Evolutionary conservation across 257 asterid species (phyloP).

Genomic region (Marsdenia floribunda): DNA sequence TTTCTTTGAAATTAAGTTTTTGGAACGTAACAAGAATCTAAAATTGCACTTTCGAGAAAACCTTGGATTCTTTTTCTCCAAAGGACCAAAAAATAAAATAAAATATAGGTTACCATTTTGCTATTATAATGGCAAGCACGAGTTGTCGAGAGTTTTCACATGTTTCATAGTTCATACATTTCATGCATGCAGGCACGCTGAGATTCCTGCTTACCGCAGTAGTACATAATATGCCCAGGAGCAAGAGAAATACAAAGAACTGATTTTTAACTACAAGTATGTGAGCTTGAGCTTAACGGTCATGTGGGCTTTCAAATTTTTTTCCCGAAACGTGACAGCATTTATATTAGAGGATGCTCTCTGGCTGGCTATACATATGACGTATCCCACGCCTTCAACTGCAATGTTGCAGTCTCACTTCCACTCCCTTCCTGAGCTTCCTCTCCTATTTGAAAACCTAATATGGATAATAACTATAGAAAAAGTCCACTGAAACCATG

Average conservation of each 20-base stretch:
- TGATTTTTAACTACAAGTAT: not conserved
- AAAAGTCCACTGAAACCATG: conserved; percentile 86
- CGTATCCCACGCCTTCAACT: conserved; percentile 41
- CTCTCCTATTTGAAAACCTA: not conserved
- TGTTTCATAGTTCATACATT: conserved; percentile 15
- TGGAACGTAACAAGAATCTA: conserved; percentile 8
- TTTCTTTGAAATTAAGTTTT: not conserved
- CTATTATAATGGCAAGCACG: conserved; percentile 20
- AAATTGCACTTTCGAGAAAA: not conserved
- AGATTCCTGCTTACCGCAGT: not conserved
- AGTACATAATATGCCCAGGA: not conserved
- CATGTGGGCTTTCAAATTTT: conserved; percentile 51
- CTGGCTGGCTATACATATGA: conserved; percentile 30
- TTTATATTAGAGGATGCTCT: conserved; percentile 43
- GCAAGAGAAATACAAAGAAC: not conserved
- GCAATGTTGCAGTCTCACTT: conserved; percentile 17
- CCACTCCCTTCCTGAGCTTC: not conserved
- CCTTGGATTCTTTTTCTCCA: conserved; percentile 14
- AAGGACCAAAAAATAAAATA: not conserved
- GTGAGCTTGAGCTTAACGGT: conserved; percentile 34
- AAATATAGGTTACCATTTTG: not conserved
- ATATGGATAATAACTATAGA: conserved; percentile 63
- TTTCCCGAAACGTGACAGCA: conserved; percentile 65
- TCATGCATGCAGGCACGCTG: conserved; percentile 14
- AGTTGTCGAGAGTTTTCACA: conserved; percentile 18